Base-by-base conservation (phyloP, 495 filamentous ascomycete species). In the Opeltia flavorubescens region DNA sequence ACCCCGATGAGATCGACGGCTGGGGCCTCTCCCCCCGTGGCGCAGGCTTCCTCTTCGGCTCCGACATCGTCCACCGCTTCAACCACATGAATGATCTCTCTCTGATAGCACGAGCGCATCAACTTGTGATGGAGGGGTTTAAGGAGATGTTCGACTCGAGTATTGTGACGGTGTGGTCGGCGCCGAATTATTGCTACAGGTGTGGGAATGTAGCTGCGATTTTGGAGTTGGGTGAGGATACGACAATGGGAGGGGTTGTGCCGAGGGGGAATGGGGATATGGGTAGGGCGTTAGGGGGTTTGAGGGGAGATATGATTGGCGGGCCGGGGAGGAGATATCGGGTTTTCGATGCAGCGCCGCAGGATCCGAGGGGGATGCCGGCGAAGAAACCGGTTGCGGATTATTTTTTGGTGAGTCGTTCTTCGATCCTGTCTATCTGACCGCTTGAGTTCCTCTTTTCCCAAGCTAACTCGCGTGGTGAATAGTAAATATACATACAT, bases 61-160 rank as follows among this genome's bases (percentile, higher is more conserved):
- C 83, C 13, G 88, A 98, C 61, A 95, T 96, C 48, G 91, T 96
- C 49, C 94, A 89, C 58, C 74, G 77, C 47, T 98, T 98, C 68
- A 98, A 96, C 61, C 81, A 94, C 61, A 71, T 75, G 15, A 98
- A 98, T 60, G 86, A 94, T 59, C 72, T 98, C 7, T 84, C 80
- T 3, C 70, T 98, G 33, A 89, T 98, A 41, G 91, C 91, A 41
- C 78, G 91, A 46, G 91, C 91, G 15, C 91, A 98, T 59, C 91
- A 98, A 64, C 77, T 98, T 21, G 91, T 98, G 28, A 98, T 96
- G 91, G 91, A 98, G 62, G 91, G 91, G 7, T 96, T 94, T 64
- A 96, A 96, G 63, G 91, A 95, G 67, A 95, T 95, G 89, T 95
- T 95, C 55, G 89, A 96, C 53, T 77, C 74, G 13, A 83, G 76